Conservation (phyloP, 2,329 filamentous ascomycete genomes). For the Alternaria triticina region DNA sequence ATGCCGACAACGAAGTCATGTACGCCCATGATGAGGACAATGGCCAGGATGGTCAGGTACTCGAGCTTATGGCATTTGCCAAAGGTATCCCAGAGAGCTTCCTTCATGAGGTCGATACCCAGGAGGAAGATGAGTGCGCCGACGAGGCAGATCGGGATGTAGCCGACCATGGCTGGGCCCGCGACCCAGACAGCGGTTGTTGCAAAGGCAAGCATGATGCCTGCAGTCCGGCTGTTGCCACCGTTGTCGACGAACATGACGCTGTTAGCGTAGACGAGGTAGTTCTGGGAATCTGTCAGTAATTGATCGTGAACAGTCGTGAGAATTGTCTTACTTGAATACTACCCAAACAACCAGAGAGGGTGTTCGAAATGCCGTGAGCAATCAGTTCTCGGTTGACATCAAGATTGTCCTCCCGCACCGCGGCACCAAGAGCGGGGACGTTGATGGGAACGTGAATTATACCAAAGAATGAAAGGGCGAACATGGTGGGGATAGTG, state of each 20-base stretch:
- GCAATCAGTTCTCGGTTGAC: conserved; percentile 90
- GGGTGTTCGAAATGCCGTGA: conserved; percentile 89
- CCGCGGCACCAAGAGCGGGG: conserved; percentile 86
- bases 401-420: conserved; percentile 89
- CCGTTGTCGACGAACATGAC: conserved; percentile 96
- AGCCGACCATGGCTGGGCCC: conserved; percentile 88
- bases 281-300: conserved; percentile 68
- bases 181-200: conserved; percentile 84
- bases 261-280: conserved; percentile 96
- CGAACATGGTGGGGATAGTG: conserved; percentile 92
- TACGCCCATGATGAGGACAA: conserved; percentile 93
- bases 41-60: conserved; percentile 85
- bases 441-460: conserved; percentile 98
- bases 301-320: background rate
- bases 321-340: conserved; percentile 63
- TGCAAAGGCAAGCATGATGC: conserved; percentile 79
- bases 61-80: conserved; percentile 87
- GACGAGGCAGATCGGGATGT: conserved; percentile 95
- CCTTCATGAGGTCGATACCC: conserved; percentile 87
- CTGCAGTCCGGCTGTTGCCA: conserved; percentile 84
- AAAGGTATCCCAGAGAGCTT: conserved; percentile 87
- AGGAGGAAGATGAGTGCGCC: conserved; percentile 93
- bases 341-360: conserved; percentile 86
- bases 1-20: conserved; percentile 98
- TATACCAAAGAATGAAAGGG: conserved; percentile 95